A percentile compares a stretch with the other conserved stretches of the same genome.
Conservation (phyloP, 2,329 filamentous ascomycete genomes). For the Orbilia brochopaga region DNA sequence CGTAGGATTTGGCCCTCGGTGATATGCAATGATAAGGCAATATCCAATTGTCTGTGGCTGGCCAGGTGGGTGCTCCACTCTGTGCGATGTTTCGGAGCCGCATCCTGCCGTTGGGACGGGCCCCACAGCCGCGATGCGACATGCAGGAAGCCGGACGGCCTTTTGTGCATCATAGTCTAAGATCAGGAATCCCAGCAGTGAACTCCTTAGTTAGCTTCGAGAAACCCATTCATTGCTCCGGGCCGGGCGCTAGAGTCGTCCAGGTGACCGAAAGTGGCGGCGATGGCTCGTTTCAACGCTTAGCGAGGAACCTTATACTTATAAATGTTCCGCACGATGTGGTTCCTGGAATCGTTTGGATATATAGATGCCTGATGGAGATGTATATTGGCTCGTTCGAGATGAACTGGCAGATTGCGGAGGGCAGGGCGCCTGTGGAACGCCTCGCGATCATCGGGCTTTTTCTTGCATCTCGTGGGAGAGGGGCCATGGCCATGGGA, state of each 20-base stretch:
- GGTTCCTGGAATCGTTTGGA: not conserved
- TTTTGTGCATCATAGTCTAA: not conserved
- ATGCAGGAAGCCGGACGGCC: not conserved
- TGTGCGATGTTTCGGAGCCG: not conserved
- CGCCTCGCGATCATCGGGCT: not conserved
- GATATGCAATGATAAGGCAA: too few species aligned
- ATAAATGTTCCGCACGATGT: not conserved
- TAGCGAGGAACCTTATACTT: too few species aligned
- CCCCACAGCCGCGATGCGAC: not conserved
- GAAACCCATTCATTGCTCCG: not conserved
- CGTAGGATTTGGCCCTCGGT: too few species aligned
- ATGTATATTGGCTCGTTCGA: too few species aligned
- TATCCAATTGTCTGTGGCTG: too few species aligned
- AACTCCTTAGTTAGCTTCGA: not conserved
- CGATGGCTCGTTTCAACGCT: too few species aligned
- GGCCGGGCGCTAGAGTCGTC: constrained; percentile 7
- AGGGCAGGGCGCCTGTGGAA: not conserved
- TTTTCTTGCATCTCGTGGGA: not conserved
- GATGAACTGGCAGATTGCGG: not conserved
- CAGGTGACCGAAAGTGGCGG: constrained; percentile 1
- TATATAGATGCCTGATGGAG: not conserved
- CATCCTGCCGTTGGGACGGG: not conserved
- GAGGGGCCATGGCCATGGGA: not conserved
- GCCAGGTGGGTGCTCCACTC: too few species aligned
- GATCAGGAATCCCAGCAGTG: not conserved